Evolutionary conservation across 176 grass and related monocot genomes (phyloP), one percentile per base, ranked within the genome.

Genomic region (Rhipidocladum racemiflorum): DNA sequence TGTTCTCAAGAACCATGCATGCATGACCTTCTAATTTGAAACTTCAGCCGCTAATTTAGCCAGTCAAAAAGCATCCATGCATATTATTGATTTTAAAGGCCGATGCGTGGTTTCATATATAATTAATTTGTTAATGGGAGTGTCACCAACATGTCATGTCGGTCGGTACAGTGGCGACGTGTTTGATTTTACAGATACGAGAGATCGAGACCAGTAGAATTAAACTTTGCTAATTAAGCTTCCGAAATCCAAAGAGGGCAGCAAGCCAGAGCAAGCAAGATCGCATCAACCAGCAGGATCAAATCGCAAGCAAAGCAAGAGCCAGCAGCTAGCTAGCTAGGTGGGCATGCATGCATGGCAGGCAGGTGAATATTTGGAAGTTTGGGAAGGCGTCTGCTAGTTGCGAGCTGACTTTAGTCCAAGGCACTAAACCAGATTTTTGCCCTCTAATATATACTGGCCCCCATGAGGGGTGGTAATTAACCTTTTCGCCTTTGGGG

Each of bases 321-420:
- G n/a, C n/a, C n/a, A n/a, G 55, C 9, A 59, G 21, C 50, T 20
- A 54, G 48, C n/a, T 53, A 70, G 77, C 30, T 27, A 12, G 39
- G 21, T 18, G 32, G 32, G n/a, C n/a, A n/a, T n/a, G n/a, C n/a
- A n/a, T n/a, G n/a, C 32, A 34, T 34, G 32, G 32, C 30, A 32
- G 35, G 73, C 87, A 76, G 88, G 92, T 91, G 95, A 97, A 97
- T 97, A 84, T 97, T 97, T 97, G 65, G 90, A 91, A 84, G 67
- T 88, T 75, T 91, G 95, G 83, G 88, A 87, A 87, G 72, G 79
- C 86, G 86, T 97, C 87, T 68, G 76, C 90, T n/a, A n/a, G n/a
- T 87, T 86, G 90, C 78, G 86, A 89, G 94, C 94, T 97, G 92
- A 97, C 95, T 94, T 97, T 94, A 87, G 84, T 84, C 72, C 81